These are phyloP conservation scores for Hypsizygus ulmarius DNA, from an alignment of 1,284 basidiomycete genomes.

Conservation along the genomic window DNA sequence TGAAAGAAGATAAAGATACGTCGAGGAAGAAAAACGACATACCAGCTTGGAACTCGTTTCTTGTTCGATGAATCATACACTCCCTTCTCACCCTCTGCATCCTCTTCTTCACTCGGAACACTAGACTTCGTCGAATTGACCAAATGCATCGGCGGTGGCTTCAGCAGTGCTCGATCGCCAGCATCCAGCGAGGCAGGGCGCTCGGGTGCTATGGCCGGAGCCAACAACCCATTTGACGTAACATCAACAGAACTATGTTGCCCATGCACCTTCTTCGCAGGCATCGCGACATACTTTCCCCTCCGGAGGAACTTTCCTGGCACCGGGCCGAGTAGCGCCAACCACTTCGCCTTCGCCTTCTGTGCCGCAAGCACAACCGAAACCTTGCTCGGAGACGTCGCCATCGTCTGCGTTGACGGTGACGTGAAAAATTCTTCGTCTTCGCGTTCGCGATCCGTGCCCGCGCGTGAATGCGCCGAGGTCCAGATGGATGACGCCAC, in stretches of 20 bases:
- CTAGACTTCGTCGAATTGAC: conserved; percentile 37
- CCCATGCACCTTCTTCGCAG: conserved; percentile 5
- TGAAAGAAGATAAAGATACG: conserved; percentile 6
- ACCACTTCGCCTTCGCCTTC: conserved; percentile 60
- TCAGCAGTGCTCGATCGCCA: conserved; percentile 26
- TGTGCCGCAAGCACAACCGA: conserved; percentile 42
- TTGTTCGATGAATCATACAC: conserved; percentile 79
- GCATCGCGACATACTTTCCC: conserved; percentile 9
- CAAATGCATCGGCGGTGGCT: conserved; percentile 40
- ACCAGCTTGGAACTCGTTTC: conserved; percentile 82
- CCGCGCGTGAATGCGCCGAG: conserved; percentile 44
- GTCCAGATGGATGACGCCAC: conserved; percentile 53
- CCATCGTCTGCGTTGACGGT: conserved; percentile 27
- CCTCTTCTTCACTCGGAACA: conserved; percentile 32
- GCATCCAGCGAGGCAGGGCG: conserved; percentile 20
- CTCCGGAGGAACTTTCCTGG: conserved; percentile 16
- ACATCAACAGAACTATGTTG: conserved; percentile 15
- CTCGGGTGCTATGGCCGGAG: conserved; percentile 9
- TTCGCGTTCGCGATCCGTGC: conserved; percentile 38
- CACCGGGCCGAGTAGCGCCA: conserved; percentile 44
- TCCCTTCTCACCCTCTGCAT: conserved; percentile 48
- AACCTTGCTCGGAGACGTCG: conserved; percentile 36
- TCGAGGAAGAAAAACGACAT: conserved; percentile 19
- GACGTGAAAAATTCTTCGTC: conserved; percentile 39
- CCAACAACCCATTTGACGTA: conserved; percentile 6